Evolutionary conservation across 2,329 filamentous ascomycete species (phyloP), one percentile per base, ranked within the genome.

Genomic region (Colletotrichum gigasporum): DNA sequence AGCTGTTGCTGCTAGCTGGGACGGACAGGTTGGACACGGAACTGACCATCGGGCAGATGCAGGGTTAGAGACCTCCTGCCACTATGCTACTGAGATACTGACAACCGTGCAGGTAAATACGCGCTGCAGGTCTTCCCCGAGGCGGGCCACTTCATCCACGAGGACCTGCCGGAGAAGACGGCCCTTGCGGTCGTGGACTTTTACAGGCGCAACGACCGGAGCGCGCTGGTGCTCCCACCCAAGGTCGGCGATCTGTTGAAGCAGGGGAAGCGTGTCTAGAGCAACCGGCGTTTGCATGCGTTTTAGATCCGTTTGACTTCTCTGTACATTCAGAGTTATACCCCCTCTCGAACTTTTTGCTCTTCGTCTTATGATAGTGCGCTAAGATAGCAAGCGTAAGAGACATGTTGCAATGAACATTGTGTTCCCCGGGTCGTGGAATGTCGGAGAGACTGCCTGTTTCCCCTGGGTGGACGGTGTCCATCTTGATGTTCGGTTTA

Each of bases 1-100:
- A 97, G 76, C 77, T 97, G 65, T 80, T 97, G 52, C 79, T 97
- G 53, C 84, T 97, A 30, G 95, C 94, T 3, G 94, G 94, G 16
- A 97, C 94, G 10, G 95, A 97, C 79, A 85, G 94, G 50, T 77
- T 97, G 61, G 94, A 97, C 75, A 97, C 92, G 69, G 94, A 97
- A 73, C 79, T 97, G 72, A 97, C 93, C 76, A 97, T 97, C 75
- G 94, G 94, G 14, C 94, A 97, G 79, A 97, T 97, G 94, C 94
- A 97, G 82, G 94, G 93, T 91, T 80, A 70, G 77, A n/a, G n/a
- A n/a, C n/a, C n/a, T n/a, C n/a, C n/a, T 73, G 12, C 22, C 16
- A 11, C n/a, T 10, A 51, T 16, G 37, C n/a, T 41, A 35, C 34
- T 37, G 22, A 18, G 20, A 34, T 41, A 48, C 8, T 45, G 26